Evolutionary conservation across 345 rosid genomes (phyloP).

Genomic region (Eucalyptus guilfoylei): DNA sequence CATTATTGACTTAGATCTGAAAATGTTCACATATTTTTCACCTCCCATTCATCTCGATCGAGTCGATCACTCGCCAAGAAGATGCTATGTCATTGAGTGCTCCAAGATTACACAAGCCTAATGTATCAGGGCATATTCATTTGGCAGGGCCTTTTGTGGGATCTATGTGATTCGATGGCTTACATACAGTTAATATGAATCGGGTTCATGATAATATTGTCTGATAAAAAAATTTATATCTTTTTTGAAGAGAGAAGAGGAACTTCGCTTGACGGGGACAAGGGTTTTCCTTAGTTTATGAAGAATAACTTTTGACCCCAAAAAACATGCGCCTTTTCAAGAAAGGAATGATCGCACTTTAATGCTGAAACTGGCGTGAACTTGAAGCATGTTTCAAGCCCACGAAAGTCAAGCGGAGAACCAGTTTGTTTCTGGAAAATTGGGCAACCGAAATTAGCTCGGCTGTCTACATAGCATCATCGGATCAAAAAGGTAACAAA

Average conservation of each 20-base stretch:
- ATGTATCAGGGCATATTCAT: background rate
- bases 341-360: background rate
- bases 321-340: background rate
- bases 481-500: background rate
- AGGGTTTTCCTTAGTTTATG: background rate
- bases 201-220: background rate
- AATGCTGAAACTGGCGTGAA: background rate
- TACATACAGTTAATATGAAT: rapidly evolving
- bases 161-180: background rate
- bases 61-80: background rate
- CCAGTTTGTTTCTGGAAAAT: background rate
- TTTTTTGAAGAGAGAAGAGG: background rate
- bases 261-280: background rate
- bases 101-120: background rate
- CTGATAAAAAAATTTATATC: too few relatives aligned
- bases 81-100: background rate
- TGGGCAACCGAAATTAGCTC: background rate
- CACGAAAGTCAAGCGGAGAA: background rate
- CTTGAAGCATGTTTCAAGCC: background rate
- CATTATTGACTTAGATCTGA: background rate
- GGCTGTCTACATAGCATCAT: background rate
- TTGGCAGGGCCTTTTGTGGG: background rate
- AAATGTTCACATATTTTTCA: background rate
- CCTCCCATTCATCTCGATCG: background rate
- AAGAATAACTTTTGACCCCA: background rate